These are phyloP conservation scores for Cystofilobasidium ferigula DNA, from an alignment of 768 basidiomycete genomes.

Conservation along the genomic window DNA sequence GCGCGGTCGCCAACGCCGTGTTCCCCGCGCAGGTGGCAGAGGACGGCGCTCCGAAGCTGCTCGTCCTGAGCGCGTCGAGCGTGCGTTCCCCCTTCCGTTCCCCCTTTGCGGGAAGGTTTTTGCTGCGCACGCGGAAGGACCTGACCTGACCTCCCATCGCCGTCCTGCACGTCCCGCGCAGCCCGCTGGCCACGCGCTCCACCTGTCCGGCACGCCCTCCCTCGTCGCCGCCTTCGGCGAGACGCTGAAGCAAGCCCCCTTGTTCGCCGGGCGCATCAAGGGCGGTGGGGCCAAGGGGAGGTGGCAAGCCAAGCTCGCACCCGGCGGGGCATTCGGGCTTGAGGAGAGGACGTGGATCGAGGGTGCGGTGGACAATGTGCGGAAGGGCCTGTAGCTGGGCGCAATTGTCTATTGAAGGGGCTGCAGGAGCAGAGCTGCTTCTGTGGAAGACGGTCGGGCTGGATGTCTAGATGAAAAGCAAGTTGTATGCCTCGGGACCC, in stretches of 20 bases:
- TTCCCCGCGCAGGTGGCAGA: background rate
- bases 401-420: background rate
- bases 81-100: background rate
- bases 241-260: slow-evolving; percentile 10
- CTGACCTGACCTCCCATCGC: background rate
- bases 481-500: too few species aligned
- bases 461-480: too few species aligned
- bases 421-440: too few species aligned
- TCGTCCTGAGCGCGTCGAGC: slow-evolving; percentile 2
- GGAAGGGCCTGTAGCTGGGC: background rate
- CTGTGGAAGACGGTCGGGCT: too few species aligned
- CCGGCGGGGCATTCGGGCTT: background rate
- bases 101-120: too few species aligned
- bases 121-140: background rate
- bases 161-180: background rate
- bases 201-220: slow-evolving; percentile 14
- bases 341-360: slow-evolving; percentile 14
- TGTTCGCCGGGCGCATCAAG: slow-evolving; percentile 14
- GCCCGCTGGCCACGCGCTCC: background rate
- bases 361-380: slow-evolving; percentile 1
- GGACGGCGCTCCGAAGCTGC: background rate
- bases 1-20: background rate
- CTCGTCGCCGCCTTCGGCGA: slow-evolving; percentile 20
- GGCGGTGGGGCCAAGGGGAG: slow-evolving; percentile 25
- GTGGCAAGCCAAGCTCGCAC: slow-evolving; percentile 24